These are phyloP conservation scores for Dunaliella primolecta DNA, from an alignment of 139 green algal species.

Conservation along the genomic window DNA sequence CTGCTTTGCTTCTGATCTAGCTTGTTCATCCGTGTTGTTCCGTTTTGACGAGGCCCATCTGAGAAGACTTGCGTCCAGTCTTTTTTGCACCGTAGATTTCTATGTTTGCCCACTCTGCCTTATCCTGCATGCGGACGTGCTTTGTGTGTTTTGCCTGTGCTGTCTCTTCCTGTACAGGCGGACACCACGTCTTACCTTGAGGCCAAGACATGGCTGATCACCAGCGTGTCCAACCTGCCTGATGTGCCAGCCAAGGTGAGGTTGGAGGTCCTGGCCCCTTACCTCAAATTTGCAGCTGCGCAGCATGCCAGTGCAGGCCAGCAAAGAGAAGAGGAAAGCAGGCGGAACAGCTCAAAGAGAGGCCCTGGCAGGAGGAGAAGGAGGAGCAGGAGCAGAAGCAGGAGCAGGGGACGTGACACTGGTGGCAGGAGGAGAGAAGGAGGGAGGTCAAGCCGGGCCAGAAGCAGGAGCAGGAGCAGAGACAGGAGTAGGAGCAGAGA, in stretches of 20 bases:
- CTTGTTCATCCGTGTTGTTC: too few relatives aligned
- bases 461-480: neutral
- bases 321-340: neutral
- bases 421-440: neutral
- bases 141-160: neutral
- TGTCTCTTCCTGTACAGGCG: neutral
- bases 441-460: too few relatives aligned
- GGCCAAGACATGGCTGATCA: constrained; percentile 11
- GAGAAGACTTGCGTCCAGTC: too few relatives aligned
- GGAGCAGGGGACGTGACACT: neutral
- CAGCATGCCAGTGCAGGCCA: neutral
- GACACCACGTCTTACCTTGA: constrained; percentile 2
- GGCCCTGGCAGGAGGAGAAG: neutral
- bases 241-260: neutral
- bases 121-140: too few relatives aligned
- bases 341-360: neutral
- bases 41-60: too few relatives aligned
- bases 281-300: neutral
- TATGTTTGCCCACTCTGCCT: too few relatives aligned
- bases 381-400: neutral
- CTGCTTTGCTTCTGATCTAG: too few relatives aligned
- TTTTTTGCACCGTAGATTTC: too few relatives aligned
- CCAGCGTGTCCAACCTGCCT: neutral
- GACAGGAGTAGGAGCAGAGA: neutral
- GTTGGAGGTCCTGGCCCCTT: neutral